Conservation (phyloP, 108 stramenopile species). For the Nannochloropsis gaditana region DNA sequence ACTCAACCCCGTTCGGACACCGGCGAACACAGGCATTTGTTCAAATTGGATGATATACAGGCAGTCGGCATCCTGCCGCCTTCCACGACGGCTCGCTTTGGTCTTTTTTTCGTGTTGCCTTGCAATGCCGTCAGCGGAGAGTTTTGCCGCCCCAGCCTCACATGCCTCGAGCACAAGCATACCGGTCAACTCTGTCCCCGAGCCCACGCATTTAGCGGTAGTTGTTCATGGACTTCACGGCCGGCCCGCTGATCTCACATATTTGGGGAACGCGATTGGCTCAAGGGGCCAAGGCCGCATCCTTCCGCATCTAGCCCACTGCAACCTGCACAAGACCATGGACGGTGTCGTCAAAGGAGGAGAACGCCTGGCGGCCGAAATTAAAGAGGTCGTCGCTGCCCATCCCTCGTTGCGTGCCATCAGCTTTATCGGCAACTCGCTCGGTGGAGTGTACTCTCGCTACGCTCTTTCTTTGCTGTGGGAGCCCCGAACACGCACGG, state of each 20-base stretch:
- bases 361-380: slow-evolving; percentile 27
- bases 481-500: not conserved
- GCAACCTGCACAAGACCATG: slow-evolving; percentile 39
- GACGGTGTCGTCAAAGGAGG: slow-evolving; percentile 41
- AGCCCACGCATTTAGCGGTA: not conserved
- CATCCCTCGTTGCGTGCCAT: slow-evolving; percentile 32
- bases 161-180: not conserved
- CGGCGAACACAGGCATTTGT: not conserved
- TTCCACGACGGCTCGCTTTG: not conserved
- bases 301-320: slow-evolving; percentile 27
- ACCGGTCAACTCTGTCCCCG: not conserved
- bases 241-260: slow-evolving; percentile 33
- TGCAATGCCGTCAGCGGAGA: not conserved
- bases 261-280: slow-evolving; percentile 29
- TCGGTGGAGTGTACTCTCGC: slow-evolving; percentile 52
- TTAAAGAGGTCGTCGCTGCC: slow-evolving; percentile 25
- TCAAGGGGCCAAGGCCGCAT: slow-evolving; percentile 4
- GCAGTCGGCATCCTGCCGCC: too few species aligned
- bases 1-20: not conserved
- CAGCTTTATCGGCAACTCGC: slow-evolving; percentile 55
- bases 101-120: not conserved
- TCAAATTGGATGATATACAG: not conserved
- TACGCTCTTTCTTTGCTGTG: slow-evolving; percentile 42
- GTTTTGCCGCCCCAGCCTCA: not conserved
- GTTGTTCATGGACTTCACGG: slow-evolving; percentile 37